Percentiles rank a stretch among this genome's conserved stretches.
phyloP scores from a whole-genome alignment of 2,329 filamentous ascomycete genomes.

The Colletotrichum lini region DNA sequence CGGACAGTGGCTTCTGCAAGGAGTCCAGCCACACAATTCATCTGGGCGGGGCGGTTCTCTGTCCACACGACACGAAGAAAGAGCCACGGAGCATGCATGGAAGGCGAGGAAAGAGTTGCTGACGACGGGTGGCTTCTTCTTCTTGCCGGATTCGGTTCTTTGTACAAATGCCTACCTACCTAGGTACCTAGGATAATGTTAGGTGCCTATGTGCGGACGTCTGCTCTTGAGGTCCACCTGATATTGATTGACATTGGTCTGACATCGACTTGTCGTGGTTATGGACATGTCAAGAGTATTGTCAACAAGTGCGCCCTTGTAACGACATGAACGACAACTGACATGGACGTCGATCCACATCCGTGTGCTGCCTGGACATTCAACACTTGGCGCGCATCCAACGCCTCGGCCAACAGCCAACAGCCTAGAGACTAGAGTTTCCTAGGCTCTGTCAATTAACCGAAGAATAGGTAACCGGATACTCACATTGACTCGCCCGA shows the following conservation, averaged over 20 bases:
- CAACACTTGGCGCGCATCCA: constrained; percentile 13
- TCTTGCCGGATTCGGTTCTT: not conserved
- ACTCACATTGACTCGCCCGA: constrained; percentile 18
- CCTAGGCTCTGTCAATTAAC: too few species aligned
- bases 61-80: not conserved
- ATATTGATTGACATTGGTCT: not conserved
- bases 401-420: constrained; percentile 12
- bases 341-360: constrained; percentile 1
- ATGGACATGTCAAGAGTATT: constrained; percentile 3
- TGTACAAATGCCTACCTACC: not conserved
- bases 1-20: constrained; percentile 4
- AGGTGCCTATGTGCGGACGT: not conserved
- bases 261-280: not conserved
- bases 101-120: not conserved
- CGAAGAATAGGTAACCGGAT: not conserved
- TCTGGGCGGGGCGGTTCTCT: not conserved
- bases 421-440: too few species aligned
- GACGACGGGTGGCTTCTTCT: not conserved
- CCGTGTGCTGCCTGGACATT: constrained; percentile 13
- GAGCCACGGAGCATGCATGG: not conserved
- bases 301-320: constrained; percentile 15
- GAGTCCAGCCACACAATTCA: constrained; percentile 1
- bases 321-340: constrained; percentile 25
- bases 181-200: too few species aligned
- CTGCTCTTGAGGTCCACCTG: not conserved